Evolutionary conservation across 441 rosid species (phyloP), one percentile per base, ranked within the genome.

Genomic region (Melastoma candidum): DNA sequence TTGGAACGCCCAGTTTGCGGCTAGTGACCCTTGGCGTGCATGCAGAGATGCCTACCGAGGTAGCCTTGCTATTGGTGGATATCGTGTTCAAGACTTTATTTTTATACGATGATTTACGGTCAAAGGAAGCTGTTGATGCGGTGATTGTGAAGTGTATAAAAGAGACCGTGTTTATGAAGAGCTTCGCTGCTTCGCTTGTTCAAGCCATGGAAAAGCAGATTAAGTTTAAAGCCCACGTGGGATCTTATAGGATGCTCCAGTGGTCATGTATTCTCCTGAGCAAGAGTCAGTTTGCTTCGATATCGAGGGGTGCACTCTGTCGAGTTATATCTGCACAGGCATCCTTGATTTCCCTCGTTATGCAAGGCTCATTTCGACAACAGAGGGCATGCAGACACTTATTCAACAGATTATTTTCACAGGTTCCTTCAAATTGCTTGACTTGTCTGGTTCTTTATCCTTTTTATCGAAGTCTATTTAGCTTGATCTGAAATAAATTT

Each of bases 221-320:
- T 32, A 87, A 85, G 69, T 66, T 64, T 57, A 75, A 75, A 22
- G 75, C 87, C 25, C 78, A 67, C 54, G 73, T 76, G 3, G 86
- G 89, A 53, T 80, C 94, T 75, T 73, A 73, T 61, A 78, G 84
- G 73, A 83, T 94, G 48, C 84, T 94, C 61, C 68, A 76, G 44
- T 94, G 97, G 99, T 85, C 97, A 3, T 83, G 94, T 57, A 77
- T 94, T 62, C 79, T 94, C 29, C 71, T 94, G 63, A 71, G 64
- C 46, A 77, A 71, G 60, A 87, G 96, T 68, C 84, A 82, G 53
- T 94, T 94, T 69, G 72, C 82, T 13, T 63, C 89, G 10, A 70
- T 75, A 73, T 80, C 97, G 3, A 87, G 76, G 79, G 87, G 78
- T 78, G 97, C 84, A 27, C 72, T 85, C 49, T 76, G 72, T 70